These are phyloP conservation scores for Thelephora terrestris DNA, from an alignment of 1,284 basidiomycete species.

Conservation along the genomic window DNA sequence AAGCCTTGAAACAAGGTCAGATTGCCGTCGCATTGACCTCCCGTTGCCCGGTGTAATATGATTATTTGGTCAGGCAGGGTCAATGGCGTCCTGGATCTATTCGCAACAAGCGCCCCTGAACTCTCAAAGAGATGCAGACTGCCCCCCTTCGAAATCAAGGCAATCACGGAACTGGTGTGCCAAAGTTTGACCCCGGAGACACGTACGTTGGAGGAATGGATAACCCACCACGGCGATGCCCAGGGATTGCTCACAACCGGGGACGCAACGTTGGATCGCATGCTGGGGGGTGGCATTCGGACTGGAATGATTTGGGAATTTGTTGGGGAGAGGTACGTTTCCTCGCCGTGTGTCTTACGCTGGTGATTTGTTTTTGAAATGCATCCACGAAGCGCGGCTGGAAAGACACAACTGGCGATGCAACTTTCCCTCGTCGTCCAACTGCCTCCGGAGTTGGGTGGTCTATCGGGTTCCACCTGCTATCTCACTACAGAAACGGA, in stretches of 20 bases:
- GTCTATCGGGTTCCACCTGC: constrained; percentile 51
- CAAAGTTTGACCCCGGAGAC: constrained; percentile 26
- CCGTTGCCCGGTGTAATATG: neutral
- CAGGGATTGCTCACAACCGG: constrained; percentile 49
- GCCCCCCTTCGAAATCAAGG: constrained; percentile 34
- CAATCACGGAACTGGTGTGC: constrained; percentile 39
- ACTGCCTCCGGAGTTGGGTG: constrained; percentile 41
- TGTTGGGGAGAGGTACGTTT: constrained; percentile 71
- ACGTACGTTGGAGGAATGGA: constrained; percentile 25
- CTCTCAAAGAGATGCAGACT: constrained; percentile 45
- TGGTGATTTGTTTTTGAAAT: neutral
- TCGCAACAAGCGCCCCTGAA: neutral
- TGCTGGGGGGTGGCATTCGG: constrained; percentile 66
- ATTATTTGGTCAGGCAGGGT: neutral
- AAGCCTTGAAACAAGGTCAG: neutral
- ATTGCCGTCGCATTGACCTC: neutral
- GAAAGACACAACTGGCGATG: constrained; percentile 81
- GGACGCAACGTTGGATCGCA: constrained; percentile 51
- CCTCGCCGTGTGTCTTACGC: neutral
- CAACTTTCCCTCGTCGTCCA: constrained; percentile 73
- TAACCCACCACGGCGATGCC: constrained; percentile 28
- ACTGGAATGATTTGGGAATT: constrained; percentile 78
- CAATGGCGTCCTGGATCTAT: neutral
- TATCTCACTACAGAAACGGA: constrained; percentile 68
- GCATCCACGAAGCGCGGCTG: constrained; percentile 53